A percentile compares a stretch with the other conserved stretches of the same genome.
Conservation (phyloP, 2,329 filamentous ascomycete genomes). For the Sordariomycetes sp. region DNA sequence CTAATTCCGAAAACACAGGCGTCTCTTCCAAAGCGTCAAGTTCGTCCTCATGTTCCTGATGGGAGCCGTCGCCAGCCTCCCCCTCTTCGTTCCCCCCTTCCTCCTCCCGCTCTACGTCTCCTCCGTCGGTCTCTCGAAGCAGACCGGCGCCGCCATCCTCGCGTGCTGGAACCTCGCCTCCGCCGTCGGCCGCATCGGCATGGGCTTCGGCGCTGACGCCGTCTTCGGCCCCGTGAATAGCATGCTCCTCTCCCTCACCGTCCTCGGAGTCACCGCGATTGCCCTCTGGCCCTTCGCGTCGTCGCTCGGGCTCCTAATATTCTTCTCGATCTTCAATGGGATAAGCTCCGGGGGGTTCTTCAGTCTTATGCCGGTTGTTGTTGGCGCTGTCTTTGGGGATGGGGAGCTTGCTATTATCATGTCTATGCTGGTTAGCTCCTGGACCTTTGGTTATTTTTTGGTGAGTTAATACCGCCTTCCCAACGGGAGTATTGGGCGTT, state of each 20-base stretch:
- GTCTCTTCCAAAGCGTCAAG: conserved; percentile 13
- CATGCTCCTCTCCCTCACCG: conserved; percentile 13
- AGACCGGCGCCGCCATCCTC: conserved; percentile 12
- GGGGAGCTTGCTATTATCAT: conserved; percentile 11
- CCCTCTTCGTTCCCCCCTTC: conserved; percentile 14
- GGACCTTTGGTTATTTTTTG: conserved; percentile 19
- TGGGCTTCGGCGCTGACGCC: conserved; percentile 12
- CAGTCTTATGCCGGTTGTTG: conserved; percentile 16
- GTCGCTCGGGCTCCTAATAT: conserved; percentile 9
- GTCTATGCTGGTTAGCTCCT: conserved; percentile 17
- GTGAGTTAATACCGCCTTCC: conserved; percentile 6
- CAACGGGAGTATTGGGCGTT: neutral
- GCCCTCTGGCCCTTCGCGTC: conserved; percentile 16
- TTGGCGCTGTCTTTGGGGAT: conserved; percentile 15
- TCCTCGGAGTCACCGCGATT: conserved; percentile 16
- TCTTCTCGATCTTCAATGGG: conserved; percentile 13
- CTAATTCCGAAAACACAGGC: conserved; percentile 9
- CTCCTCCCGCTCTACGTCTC: conserved; percentile 14
- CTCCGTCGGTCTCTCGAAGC: conserved; percentile 14
- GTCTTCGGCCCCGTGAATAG: conserved; percentile 17
- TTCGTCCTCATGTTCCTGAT: conserved; percentile 14
- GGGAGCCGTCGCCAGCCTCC: conserved; percentile 15
- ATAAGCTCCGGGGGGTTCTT: conserved; percentile 16
- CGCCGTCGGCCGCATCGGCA: conserved; percentile 13
- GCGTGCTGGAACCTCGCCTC: conserved; percentile 19